phyloP scores from a whole-genome alignment of 352 stramenopile species.

The Globisporangium cylindrosporum region DNA sequence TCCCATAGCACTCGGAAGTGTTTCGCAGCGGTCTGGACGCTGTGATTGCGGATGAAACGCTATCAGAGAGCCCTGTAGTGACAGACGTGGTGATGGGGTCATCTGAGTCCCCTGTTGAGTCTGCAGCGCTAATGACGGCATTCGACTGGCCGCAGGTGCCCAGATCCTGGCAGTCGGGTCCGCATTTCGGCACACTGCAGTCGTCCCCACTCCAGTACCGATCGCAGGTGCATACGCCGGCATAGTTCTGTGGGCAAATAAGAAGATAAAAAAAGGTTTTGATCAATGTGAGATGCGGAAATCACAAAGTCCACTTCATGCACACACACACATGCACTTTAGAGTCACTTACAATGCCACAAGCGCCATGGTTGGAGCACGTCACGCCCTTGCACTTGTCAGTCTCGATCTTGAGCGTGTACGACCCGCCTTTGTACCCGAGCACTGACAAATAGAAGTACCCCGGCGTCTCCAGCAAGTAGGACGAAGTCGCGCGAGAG shows the following conservation, averaged over 20 bases:
- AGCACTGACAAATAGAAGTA: slow-evolving; percentile 74
- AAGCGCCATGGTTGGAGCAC: slow-evolving; percentile 58
- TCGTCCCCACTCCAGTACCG: slow-evolving; percentile 75
- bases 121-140: neutral
- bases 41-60: slow-evolving; percentile 13
- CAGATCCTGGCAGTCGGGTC: slow-evolving; percentile 65
- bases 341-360: slow-evolving; percentile 37
- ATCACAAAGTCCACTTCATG: neutral
- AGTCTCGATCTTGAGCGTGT: slow-evolving; percentile 46
- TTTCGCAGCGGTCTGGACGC: slow-evolving; percentile 37
- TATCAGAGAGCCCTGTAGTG: slow-evolving; percentile 13
- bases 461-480: slow-evolving; percentile 51
- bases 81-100: neutral
- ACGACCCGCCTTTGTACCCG: slow-evolving; percentile 40
- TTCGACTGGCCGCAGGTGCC: slow-evolving; percentile 31
- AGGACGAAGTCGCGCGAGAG: slow-evolving; percentile 41
- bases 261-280: neutral
- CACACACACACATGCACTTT: neutral
- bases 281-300: neutral
- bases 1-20: slow-evolving; percentile 72
- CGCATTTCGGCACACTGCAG: slow-evolving; percentile 70
- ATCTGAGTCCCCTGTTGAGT: neutral
- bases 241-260: slow-evolving; percentile 29
- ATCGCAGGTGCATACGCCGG: slow-evolving; percentile 68
- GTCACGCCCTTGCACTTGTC: slow-evolving; percentile 65